Base-by-base conservation (phyloP, 2,329 filamentous ascomycete species). In the Plectosphaerella cucumerina region DNA sequence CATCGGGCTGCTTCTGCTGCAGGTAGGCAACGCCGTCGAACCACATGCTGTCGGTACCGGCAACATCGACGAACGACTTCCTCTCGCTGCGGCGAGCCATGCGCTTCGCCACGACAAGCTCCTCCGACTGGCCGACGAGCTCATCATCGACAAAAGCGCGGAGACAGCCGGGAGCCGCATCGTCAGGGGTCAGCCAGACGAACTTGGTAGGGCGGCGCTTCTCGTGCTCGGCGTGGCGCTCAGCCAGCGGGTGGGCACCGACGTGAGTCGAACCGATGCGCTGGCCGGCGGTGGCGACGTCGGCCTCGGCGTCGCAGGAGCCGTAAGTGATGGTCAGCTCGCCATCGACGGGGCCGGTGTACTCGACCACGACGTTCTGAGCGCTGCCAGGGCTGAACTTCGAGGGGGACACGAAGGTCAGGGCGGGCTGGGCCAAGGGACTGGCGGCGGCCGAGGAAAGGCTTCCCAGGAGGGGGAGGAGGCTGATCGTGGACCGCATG, bases 11-110 rank as follows among this genome's bases (percentile, higher is more conserved):
- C 39, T 60, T 62, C 17, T 61, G 53, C 14, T 62, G 54, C 8
- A 62, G 52, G 26, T 62, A 62, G 0, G 54, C 49, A 9, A 63
- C 59, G 1, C 61, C 61, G 5, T 62, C 53, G 11, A 63, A 63
- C 60, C 60, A 63, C 44, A 57, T 57, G n/a, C 53, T 48, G 14
- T 58, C 55, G 6, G 17, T 18, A 5, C 39, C 39, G 14, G 53
- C 53, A 8, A 54, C 47, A 35, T 58, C 56, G 0, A 56, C 55
- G 14, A 60, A 60, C 0, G 53, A 47, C 49, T 53, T 48, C 37
- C 41, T 50, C 49, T 50, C n/a, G 35, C 42, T 56, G 22, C 35
- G 34, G 22, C 49, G 42, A 50, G 42, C 17, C 18, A 33, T 3
- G 26, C 50, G 55, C 26, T 55, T 53, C 17, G 48, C 54, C 6